phyloP scores from a whole-genome alignment of 2,329 filamentous ascomycete genomes.

The Alternaria arbusti region DNA sequence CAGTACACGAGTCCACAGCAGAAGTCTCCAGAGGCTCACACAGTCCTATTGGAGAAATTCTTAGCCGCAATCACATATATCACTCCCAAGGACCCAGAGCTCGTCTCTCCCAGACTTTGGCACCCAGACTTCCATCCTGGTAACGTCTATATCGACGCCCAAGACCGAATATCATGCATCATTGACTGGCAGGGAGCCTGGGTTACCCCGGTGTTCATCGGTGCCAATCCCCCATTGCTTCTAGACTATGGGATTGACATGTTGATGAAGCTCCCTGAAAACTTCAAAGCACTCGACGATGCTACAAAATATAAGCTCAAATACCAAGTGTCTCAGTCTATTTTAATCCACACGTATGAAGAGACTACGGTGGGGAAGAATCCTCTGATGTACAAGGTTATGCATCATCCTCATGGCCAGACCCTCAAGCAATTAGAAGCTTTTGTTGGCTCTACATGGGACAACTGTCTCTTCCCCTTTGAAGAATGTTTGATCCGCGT shows the following conservation, averaged over 20 bases:
- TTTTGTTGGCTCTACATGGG: slow-evolving; percentile 34
- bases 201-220: slow-evolving; percentile 29
- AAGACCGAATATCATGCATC: slow-evolving; percentile 31
- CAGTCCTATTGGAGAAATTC: slow-evolving; percentile 25
- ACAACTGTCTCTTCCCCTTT: slow-evolving; percentile 31
- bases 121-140: slow-evolving; percentile 39
- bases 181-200: slow-evolving; percentile 41
- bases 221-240: slow-evolving; percentile 31
- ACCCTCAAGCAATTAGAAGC: slow-evolving; percentile 37
- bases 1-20: slow-evolving; percentile 43
- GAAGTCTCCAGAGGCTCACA: slow-evolving; percentile 26
- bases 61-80: slow-evolving; percentile 32
- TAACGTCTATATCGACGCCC: slow-evolving; percentile 35
- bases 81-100: slow-evolving; percentile 27
- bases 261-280: slow-evolving; percentile 34
- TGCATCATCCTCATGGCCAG: slow-evolving; percentile 30
- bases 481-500: slow-evolving; percentile 31
- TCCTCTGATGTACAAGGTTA: slow-evolving; percentile 32
- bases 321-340: slow-evolving; percentile 35
- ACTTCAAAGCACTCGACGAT: slow-evolving; percentile 33
- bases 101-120: slow-evolving; percentile 34
- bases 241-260: slow-evolving; percentile 34
- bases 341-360: slow-evolving; percentile 32
- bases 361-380: slow-evolving; percentile 28
- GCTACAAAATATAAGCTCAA: slow-evolving; percentile 24